Evolutionary conservation across 352 stramenopile genomes (phyloP), one percentile per base, ranked within the genome.

Genomic region (Hyaloperonospora brassicae): DNA sequence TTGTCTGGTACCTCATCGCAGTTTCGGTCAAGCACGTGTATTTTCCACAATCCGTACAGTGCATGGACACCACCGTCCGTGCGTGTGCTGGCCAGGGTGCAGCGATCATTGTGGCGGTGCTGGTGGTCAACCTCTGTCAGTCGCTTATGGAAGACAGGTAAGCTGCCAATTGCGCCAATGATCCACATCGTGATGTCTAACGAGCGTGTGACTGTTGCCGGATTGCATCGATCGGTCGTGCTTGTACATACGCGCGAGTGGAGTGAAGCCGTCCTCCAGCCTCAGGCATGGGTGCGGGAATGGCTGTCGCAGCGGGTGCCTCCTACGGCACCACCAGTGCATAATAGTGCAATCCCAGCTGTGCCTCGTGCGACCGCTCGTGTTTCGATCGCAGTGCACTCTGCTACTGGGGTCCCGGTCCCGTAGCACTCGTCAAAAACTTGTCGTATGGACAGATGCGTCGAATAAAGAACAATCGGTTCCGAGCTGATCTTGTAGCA

Each of bases 1-100:
- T 70, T 46, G 62, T 87, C 47, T 89, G 80, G 80, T 91, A 84
- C 47, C 68, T 91, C 22, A 49, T 86, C 46, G 58, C 66, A n/a
- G 72, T 91, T 24, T 75, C 72, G 22, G 62, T 64, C 52, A 85
- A 84, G 53, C 68, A 75, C 61, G 71, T 84, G 13, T 40, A 62
- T 17, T 52, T 89, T 31, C 69, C 74, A 7, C 40, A 44, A 5
- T 61, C 75, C 21, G 43, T 85, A 7, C 30, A 69, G 23, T 83
- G 66, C 39, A 69, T 67, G 25, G 76, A 91, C 51, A 70, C 75
- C 43, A 68, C 62, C 25, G 75, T 89, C 22, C 76, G 77, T 6
- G 70, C 80, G 11, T 87, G 78, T 30, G 78, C 80, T 41, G 76
- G 70, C 2, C 59, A 89, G 57, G 80, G 71, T 2, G 74, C 73